Conservation (phyloP, 1,139 yeast species). For the Wickerhamiella infanticola region DNA sequence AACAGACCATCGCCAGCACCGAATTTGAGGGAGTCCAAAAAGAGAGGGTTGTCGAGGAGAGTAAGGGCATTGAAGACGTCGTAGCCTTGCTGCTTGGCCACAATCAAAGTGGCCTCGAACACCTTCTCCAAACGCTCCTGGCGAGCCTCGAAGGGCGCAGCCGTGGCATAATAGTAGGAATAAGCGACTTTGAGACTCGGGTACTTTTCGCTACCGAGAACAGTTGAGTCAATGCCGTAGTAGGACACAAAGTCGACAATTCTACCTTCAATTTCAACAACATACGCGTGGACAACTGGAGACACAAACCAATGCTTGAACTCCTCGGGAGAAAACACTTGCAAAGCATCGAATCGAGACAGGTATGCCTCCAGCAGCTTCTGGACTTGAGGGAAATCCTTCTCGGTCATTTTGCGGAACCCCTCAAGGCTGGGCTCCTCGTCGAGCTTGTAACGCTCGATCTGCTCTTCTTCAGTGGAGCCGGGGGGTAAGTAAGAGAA, state of each 20-base stretch:
- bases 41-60: slow-evolving; percentile 73
- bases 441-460: slow-evolving; percentile 63
- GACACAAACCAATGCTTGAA: slow-evolving; percentile 71
- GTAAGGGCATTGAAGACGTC: slow-evolving; percentile 93
- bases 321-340: slow-evolving; percentile 50
- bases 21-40: slow-evolving; percentile 69
- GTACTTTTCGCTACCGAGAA: slow-evolving; percentile 52
- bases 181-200: slow-evolving; percentile 73
- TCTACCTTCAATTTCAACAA: slow-evolving; percentile 42
- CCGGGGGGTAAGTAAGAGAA: slow-evolving; percentile 62
- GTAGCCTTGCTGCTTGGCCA: slow-evolving; percentile 48
- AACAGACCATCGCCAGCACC: slow-evolving; percentile 90
- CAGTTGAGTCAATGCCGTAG: slow-evolving; percentile 77
- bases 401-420: slow-evolving; percentile 43
- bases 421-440: slow-evolving; percentile 39
- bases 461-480: slow-evolving; percentile 67
- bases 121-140: slow-evolving; percentile 44
- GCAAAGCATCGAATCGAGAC: slow-evolving; percentile 54
- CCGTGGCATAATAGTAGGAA: slow-evolving; percentile 73
- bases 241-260: slow-evolving; percentile 84
- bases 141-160: slow-evolving; percentile 25
- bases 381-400: slow-evolving; percentile 52
- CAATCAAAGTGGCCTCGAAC: slow-evolving; percentile 60
- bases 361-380: slow-evolving; percentile 48
- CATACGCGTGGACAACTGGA: slow-evolving; percentile 61